Base-by-base conservation (phyloP, 331 rosid genomes). In the Telfairia occidentalis region DNA sequence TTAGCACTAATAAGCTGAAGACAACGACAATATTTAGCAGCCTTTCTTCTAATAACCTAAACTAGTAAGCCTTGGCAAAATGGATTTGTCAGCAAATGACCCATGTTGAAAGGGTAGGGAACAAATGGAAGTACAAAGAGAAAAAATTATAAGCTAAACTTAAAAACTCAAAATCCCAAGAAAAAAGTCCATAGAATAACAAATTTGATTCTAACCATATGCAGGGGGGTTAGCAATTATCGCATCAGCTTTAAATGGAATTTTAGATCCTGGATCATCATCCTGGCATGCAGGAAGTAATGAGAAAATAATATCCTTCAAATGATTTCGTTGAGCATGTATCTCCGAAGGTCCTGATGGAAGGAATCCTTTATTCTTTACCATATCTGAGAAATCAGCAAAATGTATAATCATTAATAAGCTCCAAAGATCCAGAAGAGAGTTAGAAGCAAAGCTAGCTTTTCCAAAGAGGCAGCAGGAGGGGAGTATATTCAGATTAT, bases 221-320 rank as follows among this genome's bases (percentile, higher is more conserved):
- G 96, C 91, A 37, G 98, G 98, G 53, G 98, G 97, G 49, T 94
- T 94, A 80, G 98, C 92, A 82, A 94, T 91, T 83, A 94, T 90
- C 1, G 98, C 97, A 26, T 89, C 90, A 21, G 87, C 96, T 63
- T 64, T 73, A 81, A 94, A 94, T 19, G 79, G 81, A 82, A 84
- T 45, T 9, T 81, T 76, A 69, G 90, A 80, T 15, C 83, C 89
- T 13, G 90, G 97, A 79, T 94, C 96, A 32, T 73, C 79, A 23
- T 85, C 82, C 79, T 55, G 30, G 93, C 98, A 94, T 42, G 98
- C 98, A 79, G 96, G 92, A 81, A 88, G 89, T 82, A 94, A 81
- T 65, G 97, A 84, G 78, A 67, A 48, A 70, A 94, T 81, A 40
- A 94, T 94, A 18, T 82, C 84, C 85, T 78, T 94, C 9, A 94